A percentile compares a stretch with the other conserved stretches of the same genome.
Evolutionary conservation across 345 rosid genomes (phyloP).

Genomic region (Citropsis articulata): DNA sequence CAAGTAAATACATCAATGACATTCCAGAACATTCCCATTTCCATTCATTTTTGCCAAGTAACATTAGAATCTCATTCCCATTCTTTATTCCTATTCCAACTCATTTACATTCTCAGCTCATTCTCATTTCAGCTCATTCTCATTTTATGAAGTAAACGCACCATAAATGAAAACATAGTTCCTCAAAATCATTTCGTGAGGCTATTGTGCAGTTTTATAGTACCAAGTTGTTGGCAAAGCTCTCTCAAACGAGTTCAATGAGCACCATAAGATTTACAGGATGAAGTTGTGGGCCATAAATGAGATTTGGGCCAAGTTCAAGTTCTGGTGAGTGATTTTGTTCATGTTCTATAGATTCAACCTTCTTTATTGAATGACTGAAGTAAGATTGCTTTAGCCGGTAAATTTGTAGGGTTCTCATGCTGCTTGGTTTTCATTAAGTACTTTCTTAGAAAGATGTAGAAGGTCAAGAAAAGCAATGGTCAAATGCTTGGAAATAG

Average conservation of each 20-base stretch:
- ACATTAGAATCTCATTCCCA: no score
- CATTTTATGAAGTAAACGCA: no score
- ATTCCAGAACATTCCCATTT: no score
- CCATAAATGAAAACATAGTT: no score
- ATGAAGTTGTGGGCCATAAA: constrained; percentile 56
- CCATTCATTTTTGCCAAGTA: no score
- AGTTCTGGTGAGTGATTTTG: constrained; percentile 34
- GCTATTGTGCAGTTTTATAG: constrained; percentile 32
- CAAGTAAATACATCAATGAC: no score
- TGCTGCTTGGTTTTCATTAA: not conserved
- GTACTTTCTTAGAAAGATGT: constrained; percentile 23
- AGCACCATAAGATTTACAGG: constrained; percentile 41
- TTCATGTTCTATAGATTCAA: not conserved
- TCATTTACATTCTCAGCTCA: no score
- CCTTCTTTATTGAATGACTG: not conserved
- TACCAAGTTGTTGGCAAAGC: constrained; percentile 47
- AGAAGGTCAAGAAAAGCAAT: constrained; percentile 16
- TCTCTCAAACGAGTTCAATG: constrained; percentile 29
- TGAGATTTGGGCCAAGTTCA: constrained; percentile 44
- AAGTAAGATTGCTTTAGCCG: not conserved
- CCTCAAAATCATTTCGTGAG: no score
- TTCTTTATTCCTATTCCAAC: no score
- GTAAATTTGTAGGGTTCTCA: not conserved
- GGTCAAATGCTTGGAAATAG: constrained; percentile 18
- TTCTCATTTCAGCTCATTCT: no score